Percentiles rank a stretch among this genome's conserved stretches.
phyloP scores from a whole-genome alignment of 306 rosid genomes.

The Arachis stenosperma region DNA sequence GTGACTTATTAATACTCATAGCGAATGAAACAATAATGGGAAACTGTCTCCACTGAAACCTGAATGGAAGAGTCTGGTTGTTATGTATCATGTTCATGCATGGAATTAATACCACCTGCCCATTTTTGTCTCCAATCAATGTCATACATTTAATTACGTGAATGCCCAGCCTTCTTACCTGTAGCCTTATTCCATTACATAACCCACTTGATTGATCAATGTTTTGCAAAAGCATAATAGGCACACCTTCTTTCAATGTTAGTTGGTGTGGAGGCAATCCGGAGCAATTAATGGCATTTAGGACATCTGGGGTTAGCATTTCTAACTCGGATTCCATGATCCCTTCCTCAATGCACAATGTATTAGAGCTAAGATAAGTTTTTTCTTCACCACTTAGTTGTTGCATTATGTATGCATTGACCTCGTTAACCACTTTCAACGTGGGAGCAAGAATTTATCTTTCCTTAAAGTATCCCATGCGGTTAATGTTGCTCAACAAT shows the following conservation, averaged over 20 bases:
- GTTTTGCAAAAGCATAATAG: background rate
- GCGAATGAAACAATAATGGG: background rate
- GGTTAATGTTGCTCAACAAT: too few relatives aligned
- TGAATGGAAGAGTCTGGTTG: background rate
- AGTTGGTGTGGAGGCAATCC: background rate
- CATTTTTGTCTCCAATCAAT: background rate
- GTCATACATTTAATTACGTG: background rate
- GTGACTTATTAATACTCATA: background rate
- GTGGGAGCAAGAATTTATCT: too few relatives aligned
- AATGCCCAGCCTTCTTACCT: background rate
- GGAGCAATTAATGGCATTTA: too few relatives aligned
- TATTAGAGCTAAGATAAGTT: too few relatives aligned
- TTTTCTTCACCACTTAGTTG: too few relatives aligned
- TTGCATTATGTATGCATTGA: too few relatives aligned
- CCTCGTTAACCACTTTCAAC: too few relatives aligned
- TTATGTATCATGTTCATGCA: background rate
- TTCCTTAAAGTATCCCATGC: too few relatives aligned
- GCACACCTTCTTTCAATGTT: background rate
- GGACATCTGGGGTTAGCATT: too few relatives aligned
- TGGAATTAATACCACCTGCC: background rate
- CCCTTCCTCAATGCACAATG: too few relatives aligned
- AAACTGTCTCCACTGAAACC: background rate
- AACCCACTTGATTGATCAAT: too few relatives aligned
- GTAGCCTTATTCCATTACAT: background rate
- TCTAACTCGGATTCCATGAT: too few relatives aligned